These are phyloP conservation scores for Kurtzmaniella natalensis DNA, from an alignment of 1,139 yeast species.

Conservation along the genomic window DNA sequence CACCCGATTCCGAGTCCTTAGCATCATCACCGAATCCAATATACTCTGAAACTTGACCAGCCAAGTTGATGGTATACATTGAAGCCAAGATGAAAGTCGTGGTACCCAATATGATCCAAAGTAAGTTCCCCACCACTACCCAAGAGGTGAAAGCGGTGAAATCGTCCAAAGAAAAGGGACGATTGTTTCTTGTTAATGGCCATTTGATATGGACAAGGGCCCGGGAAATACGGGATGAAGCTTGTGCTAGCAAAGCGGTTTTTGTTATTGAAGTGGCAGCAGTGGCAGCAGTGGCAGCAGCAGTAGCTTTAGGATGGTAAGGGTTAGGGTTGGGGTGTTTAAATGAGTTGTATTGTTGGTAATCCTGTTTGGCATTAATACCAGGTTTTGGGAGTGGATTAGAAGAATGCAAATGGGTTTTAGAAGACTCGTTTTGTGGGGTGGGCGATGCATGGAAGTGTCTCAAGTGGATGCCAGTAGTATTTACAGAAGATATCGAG, in stretches of 20 bases:
- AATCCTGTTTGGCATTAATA: no score
- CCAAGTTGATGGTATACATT: slow-evolving; percentile 44
- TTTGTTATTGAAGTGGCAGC: slow-evolving; percentile 23
- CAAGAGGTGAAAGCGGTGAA: slow-evolving; percentile 56
- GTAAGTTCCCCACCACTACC: slow-evolving; percentile 49
- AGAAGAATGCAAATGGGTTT: no score
- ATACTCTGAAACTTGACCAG: slow-evolving; percentile 26
- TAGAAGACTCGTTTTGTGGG: no score
- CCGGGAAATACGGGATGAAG: slow-evolving; percentile 40
- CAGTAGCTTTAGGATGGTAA: no score
- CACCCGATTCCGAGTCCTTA: slow-evolving; percentile 12
- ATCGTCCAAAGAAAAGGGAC: slow-evolving; percentile 52
- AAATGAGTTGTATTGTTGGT: no score
- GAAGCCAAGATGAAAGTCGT: slow-evolving; percentile 58
- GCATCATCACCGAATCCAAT: slow-evolving; percentile 9
- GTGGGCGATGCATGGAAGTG: no score
- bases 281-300: no score
- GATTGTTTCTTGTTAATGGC: slow-evolving; percentile 48
- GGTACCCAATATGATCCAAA: slow-evolving; percentile 62
- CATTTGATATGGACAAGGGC: slow-evolving; percentile 52
- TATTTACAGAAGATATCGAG: no score
- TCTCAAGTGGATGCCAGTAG: no score
- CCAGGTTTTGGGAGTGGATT: no score
- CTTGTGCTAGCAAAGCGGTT: slow-evolving; percentile 38
- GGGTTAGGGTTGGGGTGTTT: no score